Evolutionary conservation across 495 filamentous ascomycete species (phyloP).

Genomic region (Pyrenula massariospora): DNA sequence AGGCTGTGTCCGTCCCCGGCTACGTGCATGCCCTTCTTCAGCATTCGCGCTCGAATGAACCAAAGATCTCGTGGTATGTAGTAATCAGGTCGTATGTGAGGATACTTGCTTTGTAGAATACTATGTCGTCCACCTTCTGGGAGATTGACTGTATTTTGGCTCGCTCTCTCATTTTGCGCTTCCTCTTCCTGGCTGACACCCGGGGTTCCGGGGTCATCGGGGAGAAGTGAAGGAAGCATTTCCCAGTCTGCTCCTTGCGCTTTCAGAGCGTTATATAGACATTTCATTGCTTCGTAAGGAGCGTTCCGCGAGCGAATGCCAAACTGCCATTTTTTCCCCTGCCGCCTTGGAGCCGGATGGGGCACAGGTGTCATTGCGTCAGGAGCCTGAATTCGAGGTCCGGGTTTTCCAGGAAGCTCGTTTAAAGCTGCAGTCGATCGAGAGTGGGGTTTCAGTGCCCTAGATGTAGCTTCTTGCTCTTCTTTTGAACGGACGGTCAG

Average conservation of each 20-base stretch:
- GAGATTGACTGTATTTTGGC: conserved; percentile 3
- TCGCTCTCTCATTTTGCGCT: conserved; percentile 1
- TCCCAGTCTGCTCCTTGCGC: conserved; percentile 85
- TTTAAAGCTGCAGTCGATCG: conserved; percentile 40
- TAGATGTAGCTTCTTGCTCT: conserved; percentile 63
- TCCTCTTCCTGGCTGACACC: background rate
- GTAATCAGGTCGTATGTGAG: conserved; percentile 44
- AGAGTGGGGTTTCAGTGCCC: conserved; percentile 70
- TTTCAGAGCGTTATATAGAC: conserved; percentile 80
- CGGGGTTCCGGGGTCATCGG: conserved; percentile 16
- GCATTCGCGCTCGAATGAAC: conserved; percentile 84
- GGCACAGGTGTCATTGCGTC: conserved; percentile 50
- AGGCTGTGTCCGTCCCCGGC: conserved; percentile 36
- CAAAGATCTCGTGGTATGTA: conserved; percentile 86
- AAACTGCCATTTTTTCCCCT: conserved; percentile 87
- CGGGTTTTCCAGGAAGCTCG: conserved; percentile 34
- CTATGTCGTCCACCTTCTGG: conserved; percentile 16
- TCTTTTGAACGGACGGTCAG: conserved; percentile 42
- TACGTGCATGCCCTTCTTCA: conserved; percentile 57
- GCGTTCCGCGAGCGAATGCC: conserved; percentile 90
- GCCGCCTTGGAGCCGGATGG: conserved; percentile 46
- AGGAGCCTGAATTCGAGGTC: conserved; percentile 49
- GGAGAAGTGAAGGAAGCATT: conserved; percentile 22
- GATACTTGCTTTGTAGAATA: conserved; percentile 34
- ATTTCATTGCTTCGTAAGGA: conserved; percentile 83